phyloP scores from a whole-genome alignment of 148 eudicot genomes.

The Vaccinium darrowii region DNA sequence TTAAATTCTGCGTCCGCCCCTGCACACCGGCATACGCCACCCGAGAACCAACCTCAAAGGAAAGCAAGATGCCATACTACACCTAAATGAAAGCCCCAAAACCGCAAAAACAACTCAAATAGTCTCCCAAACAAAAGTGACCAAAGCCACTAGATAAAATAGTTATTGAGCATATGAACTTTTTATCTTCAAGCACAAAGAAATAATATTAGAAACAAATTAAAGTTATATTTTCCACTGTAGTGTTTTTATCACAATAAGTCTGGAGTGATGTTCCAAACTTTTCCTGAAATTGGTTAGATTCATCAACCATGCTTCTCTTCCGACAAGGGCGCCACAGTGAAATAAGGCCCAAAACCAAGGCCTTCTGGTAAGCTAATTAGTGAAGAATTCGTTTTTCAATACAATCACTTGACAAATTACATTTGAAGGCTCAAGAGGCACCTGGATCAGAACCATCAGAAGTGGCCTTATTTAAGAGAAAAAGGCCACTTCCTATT shows the following conservation, averaged over 20 bases:
- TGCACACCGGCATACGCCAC: too few relatives aligned
- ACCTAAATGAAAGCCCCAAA: too few relatives aligned
- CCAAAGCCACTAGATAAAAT: too few relatives aligned
- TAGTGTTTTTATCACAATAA: not conserved
- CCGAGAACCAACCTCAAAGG: too few relatives aligned
- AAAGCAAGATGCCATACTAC: too few relatives aligned
- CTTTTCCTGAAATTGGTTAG: not conserved
- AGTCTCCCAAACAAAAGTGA: too few relatives aligned
- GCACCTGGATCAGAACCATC: not conserved
- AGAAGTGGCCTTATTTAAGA: not conserved
- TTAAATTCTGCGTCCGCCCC: too few relatives aligned
- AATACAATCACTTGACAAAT: not conserved
- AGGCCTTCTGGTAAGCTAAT: not conserved
- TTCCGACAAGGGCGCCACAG: not conserved
- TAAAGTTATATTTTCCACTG: not conserved
- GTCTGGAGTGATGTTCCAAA: not conserved
- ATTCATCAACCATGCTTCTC: not conserved
- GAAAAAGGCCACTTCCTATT: not conserved
- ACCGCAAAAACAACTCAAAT: too few relatives aligned
- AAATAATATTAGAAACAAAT: too few relatives aligned
- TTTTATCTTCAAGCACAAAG: not conserved
- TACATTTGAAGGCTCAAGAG: not conserved
- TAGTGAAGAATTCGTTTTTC: not conserved
- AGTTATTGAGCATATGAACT: too few relatives aligned
- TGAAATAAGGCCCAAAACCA: not conserved